Base-by-base conservation (phyloP, 2,329 filamentous ascomycete species). In the Aureobasidium sp. region DNA sequence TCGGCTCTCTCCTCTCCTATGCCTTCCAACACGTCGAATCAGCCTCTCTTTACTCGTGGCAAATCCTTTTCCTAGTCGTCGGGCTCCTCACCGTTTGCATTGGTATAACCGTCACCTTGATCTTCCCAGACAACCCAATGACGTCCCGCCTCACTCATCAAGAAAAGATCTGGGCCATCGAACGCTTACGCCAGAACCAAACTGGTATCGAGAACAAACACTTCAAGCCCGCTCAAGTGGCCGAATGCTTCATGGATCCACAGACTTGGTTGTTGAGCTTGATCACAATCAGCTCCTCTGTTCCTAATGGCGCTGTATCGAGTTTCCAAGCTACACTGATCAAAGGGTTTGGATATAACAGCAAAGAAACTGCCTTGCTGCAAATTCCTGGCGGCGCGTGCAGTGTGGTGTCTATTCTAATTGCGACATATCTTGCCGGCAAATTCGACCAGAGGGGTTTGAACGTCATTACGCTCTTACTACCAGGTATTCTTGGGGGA, bases 361-460 rank as follows among this genome's bases (percentile, higher is more conserved):
- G 57, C 38, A 61, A 62, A 38, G 51, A 59, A 2, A 61, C 65
- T 1, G 64, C 66, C 3, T 59, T 69, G 0, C 60, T 68, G 1
- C 21, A 86, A 74, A 65, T 90, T 80, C 1, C 75, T 59, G 54
- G 84, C 74, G 2, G 93, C 66, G 56, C 75, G 70, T 21, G 76
- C 62, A 39, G 70, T 70, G 59, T 78, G 70, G 53, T 70, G 53
- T 48, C 62, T 34, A 65, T 66, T 41, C 53, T 67, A 7, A 58
- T 57, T 38, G 60, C 61, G 7, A 59, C 58, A 6, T 63, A 59
- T 34, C 47, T 64, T 0, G 64, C 63, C 3, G 61, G 62, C 5
- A 48, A 57, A n/a, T 65, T 56, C 60, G 62, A 64, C 24, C 59
- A 63, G 37, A 55, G 63, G 29, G 62, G 63, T 3, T 35, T 65